Evolutionary conservation across 208 protist species (phyloP).

Genomic region (Trypanosomatidae sp.): DNA sequence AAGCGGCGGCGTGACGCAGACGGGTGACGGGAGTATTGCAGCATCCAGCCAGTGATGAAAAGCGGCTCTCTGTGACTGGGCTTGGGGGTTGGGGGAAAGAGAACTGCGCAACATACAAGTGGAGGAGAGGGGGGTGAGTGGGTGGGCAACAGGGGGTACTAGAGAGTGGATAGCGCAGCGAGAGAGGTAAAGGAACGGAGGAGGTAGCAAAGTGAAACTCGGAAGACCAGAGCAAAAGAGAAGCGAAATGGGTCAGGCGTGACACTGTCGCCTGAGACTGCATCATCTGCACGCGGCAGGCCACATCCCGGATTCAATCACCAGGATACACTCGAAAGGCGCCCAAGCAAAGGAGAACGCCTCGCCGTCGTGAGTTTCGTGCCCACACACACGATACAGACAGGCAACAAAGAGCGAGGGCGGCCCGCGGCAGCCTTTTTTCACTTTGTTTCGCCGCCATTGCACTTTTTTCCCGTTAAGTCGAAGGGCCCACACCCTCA

Average conservation of each 20-base stretch:
- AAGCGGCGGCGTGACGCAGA: slow-evolving; percentile 4
- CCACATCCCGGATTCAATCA: background rate
- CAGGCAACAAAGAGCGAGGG: too few relatives aligned
- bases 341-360: background rate
- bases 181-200: background rate
- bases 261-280: background rate
- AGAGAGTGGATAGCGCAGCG: background rate
- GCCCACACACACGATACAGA: background rate
- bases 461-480: background rate
- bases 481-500: background rate
- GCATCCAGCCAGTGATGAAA: slow-evolving; percentile 3
- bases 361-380: background rate
- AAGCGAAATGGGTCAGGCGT: background rate
- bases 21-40: background rate
- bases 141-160: background rate
- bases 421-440: background rate
- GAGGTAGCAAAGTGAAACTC: background rate
- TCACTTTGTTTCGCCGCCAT: background rate
- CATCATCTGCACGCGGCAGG: background rate
- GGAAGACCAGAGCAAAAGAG: background rate
- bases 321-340: too few relatives aligned
- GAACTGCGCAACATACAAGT: background rate
- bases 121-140: background rate
- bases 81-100: background rate
- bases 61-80: background rate